phyloP scores from a whole-genome alignment of 1,284 basidiomycete genomes.

The Cystobasidium pallidum region DNA sequence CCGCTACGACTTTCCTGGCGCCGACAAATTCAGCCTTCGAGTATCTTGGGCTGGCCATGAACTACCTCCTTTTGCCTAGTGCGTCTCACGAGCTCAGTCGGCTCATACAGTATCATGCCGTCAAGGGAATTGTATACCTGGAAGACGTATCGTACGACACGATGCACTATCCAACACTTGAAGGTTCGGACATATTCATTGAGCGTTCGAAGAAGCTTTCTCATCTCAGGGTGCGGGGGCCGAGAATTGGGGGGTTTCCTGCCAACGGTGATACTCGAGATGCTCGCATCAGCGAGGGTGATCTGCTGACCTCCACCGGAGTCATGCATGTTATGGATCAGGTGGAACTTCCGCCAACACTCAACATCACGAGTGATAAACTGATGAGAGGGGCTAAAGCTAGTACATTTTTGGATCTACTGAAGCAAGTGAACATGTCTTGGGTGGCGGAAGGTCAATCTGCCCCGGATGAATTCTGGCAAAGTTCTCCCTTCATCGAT shows the following conservation, averaged over 20 bases:
- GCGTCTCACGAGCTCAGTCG: constrained; percentile 76
- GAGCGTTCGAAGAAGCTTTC: constrained; percentile 46
- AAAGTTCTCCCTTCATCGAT: constrained; percentile 8
- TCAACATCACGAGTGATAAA: constrained; percentile 84
- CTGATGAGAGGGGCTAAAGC: constrained; percentile 80
- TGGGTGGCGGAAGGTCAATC: constrained; percentile 86
- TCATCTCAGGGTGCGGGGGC: constrained; percentile 50
- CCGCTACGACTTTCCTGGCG: constrained; percentile 79
- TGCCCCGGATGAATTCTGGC: constrained; percentile 63
- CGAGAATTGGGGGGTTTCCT: constrained; percentile 64
- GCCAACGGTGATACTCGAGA: constrained; percentile 51
- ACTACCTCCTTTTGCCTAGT: constrained; percentile 72
- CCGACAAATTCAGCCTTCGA: constrained; percentile 87
- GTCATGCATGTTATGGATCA: constrained; percentile 85
- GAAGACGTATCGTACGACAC: constrained; percentile 61
- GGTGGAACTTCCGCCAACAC: constrained; percentile 83
- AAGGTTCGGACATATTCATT: constrained; percentile 58
- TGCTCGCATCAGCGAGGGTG: constrained; percentile 56
- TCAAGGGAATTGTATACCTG: constrained; percentile 77
- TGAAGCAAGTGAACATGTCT: constrained; percentile 78
- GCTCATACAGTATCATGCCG: constrained; percentile 81
- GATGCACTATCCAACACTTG: constrained; percentile 55
- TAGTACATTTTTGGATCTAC: constrained; percentile 78
- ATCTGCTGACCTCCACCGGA: constrained; percentile 83
- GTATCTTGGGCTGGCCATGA: constrained; percentile 83